Evolutionary conservation across 192 early-diverging fungal species (phyloP), one percentile per base, ranked within the genome.

Genomic region (Backusella tarrabulga): DNA sequence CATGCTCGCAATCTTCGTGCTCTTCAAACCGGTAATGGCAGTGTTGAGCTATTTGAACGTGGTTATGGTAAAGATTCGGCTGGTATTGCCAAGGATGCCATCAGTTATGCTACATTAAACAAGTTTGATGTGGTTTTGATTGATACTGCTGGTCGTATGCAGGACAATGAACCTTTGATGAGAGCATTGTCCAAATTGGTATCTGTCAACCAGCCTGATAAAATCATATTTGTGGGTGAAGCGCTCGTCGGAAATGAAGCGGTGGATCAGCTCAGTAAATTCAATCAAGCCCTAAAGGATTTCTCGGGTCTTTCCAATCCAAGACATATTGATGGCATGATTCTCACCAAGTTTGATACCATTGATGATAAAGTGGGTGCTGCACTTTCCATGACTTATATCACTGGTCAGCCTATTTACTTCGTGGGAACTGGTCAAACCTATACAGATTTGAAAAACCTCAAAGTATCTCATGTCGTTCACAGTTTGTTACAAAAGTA

Each of bases 371-470:
- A 97, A 85, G 89, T 98, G 40, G 97, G 97, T 23, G 96, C 97
- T 32, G 97, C 97, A 0, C 81, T 98, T 26, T 95, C 94, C 11
- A 97, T 98, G 97, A 95, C 97, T 6, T 97, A 95, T 78, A 95
- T 92, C 26, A 98, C 97, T 5, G 96, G 96, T 23, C 91, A 97
- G 78, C 97, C 97, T 8, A 97, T 98, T 38, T 83, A 96, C 66
- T 98, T 98, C 90, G 96, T 98, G 19, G 97, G 97, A 32, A 97
- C 96, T 14, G 97, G 97, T 7, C 97, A 98, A 84, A 98, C 97
- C 2, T 98, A 97, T 77, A 97, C 95, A 3, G 96, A 98, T 85
- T 86, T 98, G 78, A 91, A 94, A 77, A 95, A 92, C 68, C 93
- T 98, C 88, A 92, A 91, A 68, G 91, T 95, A 29, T 77, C 84